These are phyloP conservation scores for Erodium moschatum DNA, from an alignment of 441 rosid genomes.

Conservation along the genomic window DNA sequence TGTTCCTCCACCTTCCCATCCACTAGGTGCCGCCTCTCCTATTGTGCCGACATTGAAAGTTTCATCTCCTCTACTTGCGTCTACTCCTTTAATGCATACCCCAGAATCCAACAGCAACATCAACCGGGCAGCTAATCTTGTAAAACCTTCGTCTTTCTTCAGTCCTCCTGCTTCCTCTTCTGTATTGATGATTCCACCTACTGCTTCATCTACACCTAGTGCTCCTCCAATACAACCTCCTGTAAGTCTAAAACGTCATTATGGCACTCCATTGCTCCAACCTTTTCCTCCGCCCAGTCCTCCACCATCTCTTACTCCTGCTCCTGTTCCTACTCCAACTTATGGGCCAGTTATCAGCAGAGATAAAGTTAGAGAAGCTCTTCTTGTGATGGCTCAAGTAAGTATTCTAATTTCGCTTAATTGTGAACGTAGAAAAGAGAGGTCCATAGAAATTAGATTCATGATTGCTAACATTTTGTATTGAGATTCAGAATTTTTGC, in stretches of 20 bases:
- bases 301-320: constrained; percentile 71
- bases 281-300: constrained; percentile 81
- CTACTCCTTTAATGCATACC: constrained; percentile 41
- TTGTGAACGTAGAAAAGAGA: not conserved
- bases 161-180: constrained; percentile 40
- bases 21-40: constrained; percentile 28
- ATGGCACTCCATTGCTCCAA: constrained; percentile 81
- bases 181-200: constrained; percentile 33
- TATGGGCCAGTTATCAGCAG: constrained; percentile 43
- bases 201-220: constrained; percentile 21
- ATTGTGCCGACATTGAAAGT: constrained; percentile 41
- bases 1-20: constrained; percentile 36
- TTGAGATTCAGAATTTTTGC: not conserved
- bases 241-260: constrained; percentile 41
- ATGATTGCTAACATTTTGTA: not conserved
- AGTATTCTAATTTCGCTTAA: constrained; percentile 26
- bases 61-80: constrained; percentile 34
- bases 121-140: constrained; percentile 41
- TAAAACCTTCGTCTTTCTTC: constrained; percentile 66
- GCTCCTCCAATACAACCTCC: constrained; percentile 47
- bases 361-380: constrained; percentile 71
- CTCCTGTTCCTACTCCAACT: constrained; percentile 29
- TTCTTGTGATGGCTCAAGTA: constrained; percentile 68
- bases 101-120: constrained; percentile 34
- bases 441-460: not conserved